Evolutionary conservation across 441 rosid genomes (phyloP).

Genomic region (Gossypium laxum): DNA sequence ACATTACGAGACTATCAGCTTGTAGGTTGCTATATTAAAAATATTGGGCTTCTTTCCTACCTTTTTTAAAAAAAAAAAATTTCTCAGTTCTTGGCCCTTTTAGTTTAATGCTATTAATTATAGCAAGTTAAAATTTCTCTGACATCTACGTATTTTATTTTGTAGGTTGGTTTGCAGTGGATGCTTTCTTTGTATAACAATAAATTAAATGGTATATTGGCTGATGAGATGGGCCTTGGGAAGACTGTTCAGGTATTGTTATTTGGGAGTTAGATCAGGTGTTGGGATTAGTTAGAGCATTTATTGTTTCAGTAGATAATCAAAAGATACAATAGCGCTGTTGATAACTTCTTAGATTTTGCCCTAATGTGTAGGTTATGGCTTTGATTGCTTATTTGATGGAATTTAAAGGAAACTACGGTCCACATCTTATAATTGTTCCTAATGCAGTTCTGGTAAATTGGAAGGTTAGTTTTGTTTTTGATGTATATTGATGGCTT

Average conservation of each 20-base stretch:
- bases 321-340: neutral
- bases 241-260: conserved; percentile 89
- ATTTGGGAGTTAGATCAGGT: neutral
- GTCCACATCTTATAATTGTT: conserved; percentile 98
- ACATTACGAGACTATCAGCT: conserved; percentile 97
- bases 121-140: conserved; percentile 14
- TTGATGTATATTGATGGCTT: neutral
- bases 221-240: conserved; percentile 99
- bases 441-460: conserved; percentile 98
- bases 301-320: neutral
- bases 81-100: neutral
- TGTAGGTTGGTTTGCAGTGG: conserved; percentile 98
- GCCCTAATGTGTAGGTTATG: conserved; percentile 60
- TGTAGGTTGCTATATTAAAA: conserved; percentile 43
- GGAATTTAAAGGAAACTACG: conserved; percentile 99
- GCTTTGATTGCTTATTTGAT: conserved; percentile 96
- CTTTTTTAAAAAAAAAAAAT: neutral
- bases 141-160: conserved; percentile 10
- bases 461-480: conserved; percentile 78
- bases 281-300: neutral
- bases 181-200: conserved; percentile 98
- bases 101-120: neutral
- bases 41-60: conserved; percentile 6
- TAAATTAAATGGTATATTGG: conserved; percentile 95
- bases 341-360: conserved; percentile 6